Conservation (phyloP, 164 flowering plant genomes). For the Malania oleifera region DNA sequence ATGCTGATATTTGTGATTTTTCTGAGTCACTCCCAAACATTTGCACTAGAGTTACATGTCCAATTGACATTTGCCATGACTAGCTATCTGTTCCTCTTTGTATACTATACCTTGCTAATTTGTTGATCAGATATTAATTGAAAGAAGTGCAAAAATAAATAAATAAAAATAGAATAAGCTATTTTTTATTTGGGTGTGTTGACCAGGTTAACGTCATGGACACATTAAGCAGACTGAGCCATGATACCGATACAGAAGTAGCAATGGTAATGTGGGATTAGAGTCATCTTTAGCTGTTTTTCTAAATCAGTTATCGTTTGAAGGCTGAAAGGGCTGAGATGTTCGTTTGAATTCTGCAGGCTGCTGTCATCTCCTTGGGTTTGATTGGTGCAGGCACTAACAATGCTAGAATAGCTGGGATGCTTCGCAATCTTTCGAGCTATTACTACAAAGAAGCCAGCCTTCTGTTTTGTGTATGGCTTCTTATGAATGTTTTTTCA, state of each 20-base stretch:
- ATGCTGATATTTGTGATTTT: background rate
- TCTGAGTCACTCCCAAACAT: too few relatives aligned
- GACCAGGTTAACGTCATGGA: constrained; percentile 95
- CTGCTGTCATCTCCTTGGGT: constrained; percentile 91
- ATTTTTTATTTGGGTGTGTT: background rate
- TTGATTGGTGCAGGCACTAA: constrained; percentile 98
- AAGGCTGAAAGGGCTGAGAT: background rate
- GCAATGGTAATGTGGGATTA: constrained; percentile 63
- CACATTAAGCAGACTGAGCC: constrained; percentile 94
- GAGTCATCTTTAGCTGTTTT: background rate
- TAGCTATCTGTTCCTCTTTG: too few relatives aligned
- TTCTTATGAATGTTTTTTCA: background rate
- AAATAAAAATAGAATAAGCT: background rate
- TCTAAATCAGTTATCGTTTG: background rate
- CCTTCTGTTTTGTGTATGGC: constrained; percentile 82
- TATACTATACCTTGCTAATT: background rate
- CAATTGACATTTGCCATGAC: too few relatives aligned
- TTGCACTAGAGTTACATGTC: too few relatives aligned
- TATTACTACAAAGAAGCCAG: constrained; percentile 95
- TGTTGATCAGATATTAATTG: background rate
- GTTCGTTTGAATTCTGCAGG: constrained; percentile 38
- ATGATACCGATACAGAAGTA: constrained; percentile 93
- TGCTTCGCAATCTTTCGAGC: constrained; percentile 97
- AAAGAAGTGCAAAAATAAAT: too few relatives aligned
- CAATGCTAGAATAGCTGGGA: constrained; percentile 96